Conservation (phyloP, 768 basidiomycete genomes). For the Pluteus cervinus region DNA sequence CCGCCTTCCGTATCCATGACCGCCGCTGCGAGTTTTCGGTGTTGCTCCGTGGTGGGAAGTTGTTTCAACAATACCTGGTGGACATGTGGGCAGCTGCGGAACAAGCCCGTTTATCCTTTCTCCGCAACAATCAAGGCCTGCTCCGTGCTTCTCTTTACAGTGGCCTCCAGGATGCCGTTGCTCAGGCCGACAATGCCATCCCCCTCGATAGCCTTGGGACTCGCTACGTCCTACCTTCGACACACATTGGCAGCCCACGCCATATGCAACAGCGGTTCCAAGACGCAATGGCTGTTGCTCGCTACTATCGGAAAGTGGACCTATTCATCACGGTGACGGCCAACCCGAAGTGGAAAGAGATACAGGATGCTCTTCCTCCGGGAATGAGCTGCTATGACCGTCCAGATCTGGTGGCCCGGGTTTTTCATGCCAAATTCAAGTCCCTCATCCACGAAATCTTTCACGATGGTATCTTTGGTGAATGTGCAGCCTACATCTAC, state of each 20-base stretch:
- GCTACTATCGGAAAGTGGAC: constrained; percentile 26
- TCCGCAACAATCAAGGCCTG: constrained; percentile 25
- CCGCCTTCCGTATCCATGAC: too few relatives aligned
- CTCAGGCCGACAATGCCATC: neutral
- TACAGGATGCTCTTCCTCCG: constrained; percentile 22
- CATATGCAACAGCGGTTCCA: constrained; percentile 36
- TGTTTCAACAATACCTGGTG: constrained; percentile 40
- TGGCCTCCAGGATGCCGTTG: constrained; percentile 12
- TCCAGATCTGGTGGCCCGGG: constrained; percentile 1
- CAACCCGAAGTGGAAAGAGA: constrained; percentile 42
- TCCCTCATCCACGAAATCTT: constrained; percentile 2
- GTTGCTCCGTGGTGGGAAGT: constrained; percentile 27
- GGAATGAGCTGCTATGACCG: constrained; percentile 17
- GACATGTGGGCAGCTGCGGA: constrained; percentile 42
- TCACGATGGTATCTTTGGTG: neutral
- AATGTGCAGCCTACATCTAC: constrained; percentile 11
- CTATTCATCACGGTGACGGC: constrained; percentile 45
- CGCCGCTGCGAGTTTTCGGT: constrained; percentile 18
- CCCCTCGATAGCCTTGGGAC: constrained; percentile 16
- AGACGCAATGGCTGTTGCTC: constrained; percentile 36
- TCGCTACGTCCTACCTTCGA: constrained; percentile 25
- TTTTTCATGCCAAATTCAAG: constrained; percentile 1
- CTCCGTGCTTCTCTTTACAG: constrained; percentile 28
- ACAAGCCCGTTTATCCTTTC: constrained; percentile 29
- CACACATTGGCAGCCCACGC: constrained; percentile 21